Conservation (phyloP, 495 filamentous ascomycete species). For the Cenococcum geophilum region DNA sequence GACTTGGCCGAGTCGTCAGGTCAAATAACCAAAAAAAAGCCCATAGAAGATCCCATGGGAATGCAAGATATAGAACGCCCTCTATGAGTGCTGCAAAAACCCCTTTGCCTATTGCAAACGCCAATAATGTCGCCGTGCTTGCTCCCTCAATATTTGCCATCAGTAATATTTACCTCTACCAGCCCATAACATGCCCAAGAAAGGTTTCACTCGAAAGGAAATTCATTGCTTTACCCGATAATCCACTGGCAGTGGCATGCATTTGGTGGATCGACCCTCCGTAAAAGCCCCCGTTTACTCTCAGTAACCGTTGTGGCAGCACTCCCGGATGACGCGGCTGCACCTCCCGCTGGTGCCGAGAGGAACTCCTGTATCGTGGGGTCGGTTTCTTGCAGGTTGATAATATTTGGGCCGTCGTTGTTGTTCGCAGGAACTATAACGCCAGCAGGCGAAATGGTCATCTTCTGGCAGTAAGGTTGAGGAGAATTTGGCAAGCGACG, state of each 20-base stretch:
- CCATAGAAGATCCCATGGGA: too few relatives aligned
- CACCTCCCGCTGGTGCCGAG: background rate
- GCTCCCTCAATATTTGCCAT: background rate
- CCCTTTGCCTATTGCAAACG: background rate
- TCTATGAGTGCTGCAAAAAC: background rate
- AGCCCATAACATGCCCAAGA: background rate
- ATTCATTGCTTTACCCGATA: constrained; percentile 14
- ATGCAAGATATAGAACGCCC: too few relatives aligned
- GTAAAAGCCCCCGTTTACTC: background rate
- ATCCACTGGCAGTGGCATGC: constrained; percentile 39
- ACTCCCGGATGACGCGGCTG: background rate
- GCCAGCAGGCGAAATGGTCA: constrained; percentile 53
- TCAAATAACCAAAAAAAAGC: too few relatives aligned
- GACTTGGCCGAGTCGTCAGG: too few relatives aligned
- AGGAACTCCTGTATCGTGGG: constrained; percentile 31
- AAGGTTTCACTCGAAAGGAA: background rate
- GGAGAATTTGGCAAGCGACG: constrained; percentile 48
- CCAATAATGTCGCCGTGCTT: background rate
- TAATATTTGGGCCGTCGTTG: constrained; percentile 43
- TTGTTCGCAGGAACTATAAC: constrained; percentile 40
- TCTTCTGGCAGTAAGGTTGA: constrained; percentile 64
- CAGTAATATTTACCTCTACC: background rate
- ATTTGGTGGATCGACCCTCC: constrained; percentile 19
- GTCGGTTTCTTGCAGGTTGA: constrained; percentile 57
- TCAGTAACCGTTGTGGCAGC: background rate